Evolutionary conservation across 306 rosid genomes (phyloP).

Genomic region (Dryas drummondii): DNA sequence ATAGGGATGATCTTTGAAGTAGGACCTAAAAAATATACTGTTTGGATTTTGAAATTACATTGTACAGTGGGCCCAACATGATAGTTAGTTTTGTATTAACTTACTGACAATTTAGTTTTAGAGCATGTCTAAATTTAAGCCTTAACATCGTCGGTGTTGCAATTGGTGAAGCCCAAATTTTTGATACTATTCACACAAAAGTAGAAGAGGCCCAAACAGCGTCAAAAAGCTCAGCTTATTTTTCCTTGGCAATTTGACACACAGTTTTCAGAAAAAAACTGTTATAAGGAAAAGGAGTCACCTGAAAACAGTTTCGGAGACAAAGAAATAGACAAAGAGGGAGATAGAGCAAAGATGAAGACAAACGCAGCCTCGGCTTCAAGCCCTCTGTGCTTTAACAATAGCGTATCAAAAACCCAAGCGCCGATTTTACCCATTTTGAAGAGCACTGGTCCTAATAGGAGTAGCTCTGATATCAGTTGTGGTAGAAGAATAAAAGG

Average conservation of each 20-base stretch:
- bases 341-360: constrained; percentile 36
- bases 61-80: too few relatives aligned
- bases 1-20: too few relatives aligned
- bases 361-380: constrained; percentile 45
- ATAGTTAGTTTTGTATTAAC: too few relatives aligned
- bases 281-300: neutral
- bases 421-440: constrained; percentile 27
- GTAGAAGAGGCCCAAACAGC: too few relatives aligned
- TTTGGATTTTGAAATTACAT: too few relatives aligned
- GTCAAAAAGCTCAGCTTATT: neutral
- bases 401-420: constrained; percentile 41
- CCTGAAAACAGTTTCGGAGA: neutral
- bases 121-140: too few relatives aligned
- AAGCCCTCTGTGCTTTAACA: constrained; percentile 37
- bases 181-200: too few relatives aligned
- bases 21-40: too few relatives aligned
- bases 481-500: constrained; percentile 28
- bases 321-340: constrained; percentile 9
- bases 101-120: too few relatives aligned
- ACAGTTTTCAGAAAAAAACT: neutral
- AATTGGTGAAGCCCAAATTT: too few relatives aligned
- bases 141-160: too few relatives aligned
- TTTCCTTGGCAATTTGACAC: neutral
- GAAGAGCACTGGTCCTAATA: constrained; percentile 13
- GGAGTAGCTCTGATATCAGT: neutral